Percentiles rank a stretch among this genome's conserved stretches.
Evolutionary conservation across 768 basidiomycete genomes (phyloP).

Genomic region (Amanita rimosa): DNA sequence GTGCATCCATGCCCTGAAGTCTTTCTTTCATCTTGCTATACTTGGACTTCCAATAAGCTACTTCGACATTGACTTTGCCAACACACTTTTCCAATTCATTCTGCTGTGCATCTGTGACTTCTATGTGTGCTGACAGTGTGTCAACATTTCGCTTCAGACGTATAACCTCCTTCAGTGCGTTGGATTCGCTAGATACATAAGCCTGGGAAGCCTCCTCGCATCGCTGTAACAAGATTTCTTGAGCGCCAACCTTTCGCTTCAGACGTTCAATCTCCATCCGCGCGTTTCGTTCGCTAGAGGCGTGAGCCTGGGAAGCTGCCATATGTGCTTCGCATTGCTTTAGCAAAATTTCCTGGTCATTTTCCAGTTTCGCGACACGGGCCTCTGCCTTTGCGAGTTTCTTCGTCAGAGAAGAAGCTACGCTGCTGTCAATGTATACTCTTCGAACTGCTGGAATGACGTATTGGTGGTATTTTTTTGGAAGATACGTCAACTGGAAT

Average conservation of each 20-base stretch:
- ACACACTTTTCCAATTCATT: neutral
- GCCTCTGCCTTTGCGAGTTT: conserved; percentile 25
- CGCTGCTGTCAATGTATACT: conserved; percentile 32
- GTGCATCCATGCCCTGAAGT: neutral
- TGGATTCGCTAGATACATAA: conserved; percentile 20
- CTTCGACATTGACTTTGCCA: neutral
- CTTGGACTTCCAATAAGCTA: neutral
- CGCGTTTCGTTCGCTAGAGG: conserved; percentile 19
- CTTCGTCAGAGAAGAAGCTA: conserved; percentile 14
- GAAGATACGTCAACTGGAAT: conserved; percentile 31
- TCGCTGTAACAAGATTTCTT: conserved; percentile 28
- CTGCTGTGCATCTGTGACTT: neutral
- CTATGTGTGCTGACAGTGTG: neutral
- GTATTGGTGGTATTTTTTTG: conserved; percentile 37
- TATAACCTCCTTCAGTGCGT: conserved; percentile 8
- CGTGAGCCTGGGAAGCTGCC: conserved; percentile 20
- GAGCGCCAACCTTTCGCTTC: too few relatives aligned
- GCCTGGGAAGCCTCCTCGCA: conserved; percentile 26
- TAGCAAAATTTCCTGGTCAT: conserved; percentile 31
- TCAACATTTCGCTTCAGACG: neutral
- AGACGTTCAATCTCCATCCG: neutral
- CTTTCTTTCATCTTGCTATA: neutral
- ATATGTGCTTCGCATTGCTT: conserved; percentile 30
- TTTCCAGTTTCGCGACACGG: conserved; percentile 24
- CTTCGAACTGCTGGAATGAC: conserved; percentile 34